These are phyloP conservation scores for Aspergillus diversus DNA, from an alignment of 495 filamentous ascomycete genomes.

Conservation along the genomic window DNA sequence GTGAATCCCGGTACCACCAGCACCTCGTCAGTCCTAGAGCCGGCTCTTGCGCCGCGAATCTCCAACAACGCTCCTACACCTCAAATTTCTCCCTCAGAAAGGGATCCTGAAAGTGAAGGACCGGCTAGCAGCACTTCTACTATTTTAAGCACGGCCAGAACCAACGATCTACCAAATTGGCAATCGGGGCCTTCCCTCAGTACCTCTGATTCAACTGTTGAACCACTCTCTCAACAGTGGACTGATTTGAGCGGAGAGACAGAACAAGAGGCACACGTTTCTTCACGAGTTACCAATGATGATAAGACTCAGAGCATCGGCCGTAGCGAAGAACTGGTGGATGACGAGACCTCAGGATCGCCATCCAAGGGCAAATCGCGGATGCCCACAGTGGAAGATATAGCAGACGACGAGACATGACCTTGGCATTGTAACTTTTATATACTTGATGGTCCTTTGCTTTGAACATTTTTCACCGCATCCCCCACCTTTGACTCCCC, in stretches of 20 bases:
- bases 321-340: slow-evolving; percentile 9
- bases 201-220: slow-evolving; percentile 22
- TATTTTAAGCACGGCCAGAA: slow-evolving; percentile 1
- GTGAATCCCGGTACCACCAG: slow-evolving; percentile 3
- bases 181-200: slow-evolving; percentile 17
- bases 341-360: slow-evolving; percentile 22
- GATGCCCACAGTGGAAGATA: slow-evolving; percentile 53
- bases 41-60: not conserved
- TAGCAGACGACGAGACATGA: slow-evolving; percentile 43
- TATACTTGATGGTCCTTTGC: not conserved
- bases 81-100: not conserved
- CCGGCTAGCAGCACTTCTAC: not conserved
- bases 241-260: slow-evolving; percentile 37
- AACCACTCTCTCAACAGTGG: slow-evolving; percentile 43
- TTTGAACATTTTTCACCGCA: not conserved
- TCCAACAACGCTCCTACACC: not conserved
- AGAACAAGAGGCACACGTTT: slow-evolving; percentile 20
- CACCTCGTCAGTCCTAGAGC: slow-evolving; percentile 20
- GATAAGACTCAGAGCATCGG: not conserved
- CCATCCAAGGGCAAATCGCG: slow-evolving; percentile 50
- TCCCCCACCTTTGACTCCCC: slow-evolving; percentile 1
- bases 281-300: slow-evolving; percentile 10
- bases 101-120: not conserved
- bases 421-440: slow-evolving; percentile 32
- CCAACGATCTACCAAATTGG: slow-evolving; percentile 25